Evolutionary conservation across 768 basidiomycete genomes (phyloP).

Genomic region (Rhodotorula kratochvilovae): DNA sequence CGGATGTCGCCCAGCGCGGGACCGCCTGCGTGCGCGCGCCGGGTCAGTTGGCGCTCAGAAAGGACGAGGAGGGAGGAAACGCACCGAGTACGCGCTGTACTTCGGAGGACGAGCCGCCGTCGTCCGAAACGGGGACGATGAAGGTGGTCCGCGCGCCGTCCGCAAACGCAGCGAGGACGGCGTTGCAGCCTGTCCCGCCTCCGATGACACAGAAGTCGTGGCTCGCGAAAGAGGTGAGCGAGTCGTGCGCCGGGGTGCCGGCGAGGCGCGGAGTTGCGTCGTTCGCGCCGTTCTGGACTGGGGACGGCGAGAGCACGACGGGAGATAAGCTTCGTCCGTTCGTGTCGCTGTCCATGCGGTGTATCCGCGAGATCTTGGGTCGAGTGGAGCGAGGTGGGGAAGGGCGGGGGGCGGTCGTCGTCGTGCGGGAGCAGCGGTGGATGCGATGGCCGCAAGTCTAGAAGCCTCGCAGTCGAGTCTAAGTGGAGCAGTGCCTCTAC

Average conservation of each 20-base stretch:
- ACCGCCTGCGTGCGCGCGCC: background rate
- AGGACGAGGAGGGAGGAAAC: background rate
- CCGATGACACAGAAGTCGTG: slow-evolving; percentile 25
- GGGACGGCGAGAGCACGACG: too few relatives aligned
- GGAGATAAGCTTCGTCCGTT: background rate
- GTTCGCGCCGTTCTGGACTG: background rate
- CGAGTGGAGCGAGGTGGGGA: too few relatives aligned
- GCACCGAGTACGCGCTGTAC: slow-evolving; percentile 25
- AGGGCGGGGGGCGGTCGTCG: too few relatives aligned
- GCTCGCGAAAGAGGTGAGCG: background rate
- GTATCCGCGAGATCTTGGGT: too few relatives aligned
- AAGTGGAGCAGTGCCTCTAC: too few relatives aligned
- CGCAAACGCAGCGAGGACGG: slow-evolving; percentile 6
- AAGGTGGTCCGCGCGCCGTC: background rate
- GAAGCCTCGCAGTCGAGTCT: too few relatives aligned
- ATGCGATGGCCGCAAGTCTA: too few relatives aligned
- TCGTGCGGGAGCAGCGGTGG: too few relatives aligned
- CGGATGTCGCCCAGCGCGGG: slow-evolving; percentile 36
- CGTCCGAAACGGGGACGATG: slow-evolving; percentile 31
- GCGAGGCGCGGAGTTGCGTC: background rate
- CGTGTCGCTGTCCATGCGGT: background rate
- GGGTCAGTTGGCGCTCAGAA: background rate
- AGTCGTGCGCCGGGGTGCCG: background rate
- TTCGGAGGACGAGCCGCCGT: slow-evolving; percentile 31
- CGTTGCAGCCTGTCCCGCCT: slow-evolving; percentile 34